Base-by-base conservation (phyloP, 1,284 basidiomycete genomes). In the Acaromyces ingoldii region DNA sequence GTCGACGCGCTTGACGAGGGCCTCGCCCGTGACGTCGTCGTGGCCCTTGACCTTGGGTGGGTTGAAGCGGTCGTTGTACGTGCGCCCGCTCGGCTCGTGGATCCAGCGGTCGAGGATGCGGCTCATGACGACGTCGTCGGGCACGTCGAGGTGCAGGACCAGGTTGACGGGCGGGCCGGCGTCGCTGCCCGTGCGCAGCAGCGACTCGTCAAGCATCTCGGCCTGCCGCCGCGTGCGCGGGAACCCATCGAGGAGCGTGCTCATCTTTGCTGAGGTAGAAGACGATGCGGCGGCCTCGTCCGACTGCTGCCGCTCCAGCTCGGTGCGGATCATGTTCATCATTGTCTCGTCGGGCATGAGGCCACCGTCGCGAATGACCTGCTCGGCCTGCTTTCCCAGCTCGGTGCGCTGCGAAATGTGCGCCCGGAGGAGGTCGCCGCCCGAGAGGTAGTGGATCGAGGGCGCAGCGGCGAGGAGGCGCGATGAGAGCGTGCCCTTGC, bases 241-340 rank as follows among this genome's bases (percentile, higher is more conserved):
- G 72, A 98, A 98, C 4, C 93, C 93, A 70, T 99, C 93, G 30
- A 98, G 77, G 60, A 97, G 87, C 92, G 92, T 96, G 72, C 88
- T n/a, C n/a, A n/a, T n/a, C n/a, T n/a, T n/a, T n/a, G n/a, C n/a
- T n/a, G n/a, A n/a, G n/a, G n/a, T n/a, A n/a, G n/a, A n/a, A n/a
- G n/a, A n/a, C n/a, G n/a, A n/a, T n/a, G n/a, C n/a, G n/a, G n/a
- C n/a, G n/a, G n/a, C n/a, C n/a, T n/a, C n/a, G 29, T 31, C 30
- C 19, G 42, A 45, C 13, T 28, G 34, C n/a, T 66, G 45, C 22
- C 50, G 31, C 6, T 51, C 11, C 3, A 73, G 52, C 40, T 66
- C 60, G 6, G 55, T 24, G n/a, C 58, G 55, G 42, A 72, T 58
- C 6, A 74, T 53, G 25, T 57, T 48, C 70, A 72, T 72, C 70